Percentiles rank a stretch among this genome's conserved stretches.
Conservation (phyloP, 306 rosid genomes). For the Rosa chinensis region DNA sequence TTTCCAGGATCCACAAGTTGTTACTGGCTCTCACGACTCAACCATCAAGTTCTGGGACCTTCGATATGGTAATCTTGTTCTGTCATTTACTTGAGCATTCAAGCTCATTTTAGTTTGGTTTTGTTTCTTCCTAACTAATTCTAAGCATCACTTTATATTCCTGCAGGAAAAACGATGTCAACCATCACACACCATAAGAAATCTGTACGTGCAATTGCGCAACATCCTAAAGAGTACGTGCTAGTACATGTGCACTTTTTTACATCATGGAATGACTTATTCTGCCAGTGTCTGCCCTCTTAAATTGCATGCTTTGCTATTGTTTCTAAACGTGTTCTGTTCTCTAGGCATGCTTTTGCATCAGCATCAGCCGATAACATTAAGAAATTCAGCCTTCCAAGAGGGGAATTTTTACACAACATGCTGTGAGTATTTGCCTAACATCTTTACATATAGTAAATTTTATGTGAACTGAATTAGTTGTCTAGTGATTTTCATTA, state of each 20-base stretch:
- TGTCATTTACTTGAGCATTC: background rate
- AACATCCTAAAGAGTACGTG: constrained; percentile 94
- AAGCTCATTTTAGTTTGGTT: background rate
- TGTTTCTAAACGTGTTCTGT: constrained; percentile 11
- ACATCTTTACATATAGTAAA: background rate
- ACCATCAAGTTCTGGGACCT: constrained; percentile 99
- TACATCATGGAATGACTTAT: constrained; percentile 18
- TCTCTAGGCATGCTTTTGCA: constrained; percentile 78
- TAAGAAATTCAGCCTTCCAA: constrained; percentile 91
- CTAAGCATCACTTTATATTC: background rate
- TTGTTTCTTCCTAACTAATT: background rate
- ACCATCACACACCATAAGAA: constrained; percentile 97
- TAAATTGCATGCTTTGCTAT: constrained; percentile 4
- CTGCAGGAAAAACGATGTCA: constrained; percentile 82
- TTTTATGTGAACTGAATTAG: background rate
- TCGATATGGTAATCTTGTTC: constrained; percentile 69
- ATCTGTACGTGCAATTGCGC: constrained; percentile 94
- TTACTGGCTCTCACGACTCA: constrained; percentile 93
- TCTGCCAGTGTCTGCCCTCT: background rate
- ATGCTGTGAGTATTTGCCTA: constrained; percentile 80
- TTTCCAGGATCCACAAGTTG: constrained; percentile 94
- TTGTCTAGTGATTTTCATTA: background rate
- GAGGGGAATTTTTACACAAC: constrained; percentile 92
- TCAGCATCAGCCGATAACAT: constrained; percentile 99
- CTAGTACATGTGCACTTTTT: background rate